Base-by-base conservation (phyloP, 75 land plant species). In the Sequoiadendron giganteum region DNA sequence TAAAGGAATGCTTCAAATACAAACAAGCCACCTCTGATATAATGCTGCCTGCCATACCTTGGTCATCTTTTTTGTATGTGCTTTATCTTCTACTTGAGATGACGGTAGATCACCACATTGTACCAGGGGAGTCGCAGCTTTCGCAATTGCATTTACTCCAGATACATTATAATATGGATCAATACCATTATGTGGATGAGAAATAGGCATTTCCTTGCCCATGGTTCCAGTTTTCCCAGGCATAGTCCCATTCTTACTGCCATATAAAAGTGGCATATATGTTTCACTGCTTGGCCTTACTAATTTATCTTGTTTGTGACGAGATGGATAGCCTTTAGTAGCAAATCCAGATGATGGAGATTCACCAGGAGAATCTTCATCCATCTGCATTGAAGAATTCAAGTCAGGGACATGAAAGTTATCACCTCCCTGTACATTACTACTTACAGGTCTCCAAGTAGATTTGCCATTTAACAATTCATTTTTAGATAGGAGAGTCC, bases 331-430 rank as follows among this genome's bases (percentile, higher is more conserved):
- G 84, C 54, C 47, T 82, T 82, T 82, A 2, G 52, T 82, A n/a
- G 32, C 84, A 47, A 82, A 82, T n/a, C 52, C 84, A 28, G 84
- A 82, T 47, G 84, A 82, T 45, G 49, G 84, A 10, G 84, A 82
- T 42, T 82, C 84, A 82, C 42, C 84, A 45, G 84, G 84, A 82
- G 84, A 82, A 82, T 82, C 84, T 47, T 82, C 84, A 28, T 82
- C 84, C 52, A 82, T 43, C 84, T 82, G 54, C 84, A 47, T 82
- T 11, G 84, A 82, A 42, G 84, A 82, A 82, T 82, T 47, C 84
- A 82, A 30, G 42, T 82, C 34, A 47, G 52, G 84, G 45, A 82
- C 84, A n/a, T 82, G 84, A 82, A 39, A 82, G 25, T 25, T 82
- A 82, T 82, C 84, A 45, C 84, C 49, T 47, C n/a, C 48, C 48